Evolutionary conservation across 352 stramenopile genomes (phyloP).

Genomic region (Pythium apleroticum): DNA sequence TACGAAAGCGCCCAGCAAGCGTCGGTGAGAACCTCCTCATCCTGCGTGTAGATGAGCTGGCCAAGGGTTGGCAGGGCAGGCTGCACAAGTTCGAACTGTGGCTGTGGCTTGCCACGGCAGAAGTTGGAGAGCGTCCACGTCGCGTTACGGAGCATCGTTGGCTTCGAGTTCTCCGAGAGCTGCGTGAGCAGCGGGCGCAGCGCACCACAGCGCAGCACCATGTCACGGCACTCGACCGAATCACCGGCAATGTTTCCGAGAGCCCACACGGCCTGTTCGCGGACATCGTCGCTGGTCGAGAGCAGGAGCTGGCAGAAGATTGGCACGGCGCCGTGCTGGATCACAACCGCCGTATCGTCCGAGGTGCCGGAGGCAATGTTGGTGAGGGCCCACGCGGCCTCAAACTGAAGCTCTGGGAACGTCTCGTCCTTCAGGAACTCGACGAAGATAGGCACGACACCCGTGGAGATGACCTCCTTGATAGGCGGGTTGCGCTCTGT

Average conservation of each 20-base stretch:
- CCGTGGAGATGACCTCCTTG: slow-evolving; percentile 98
- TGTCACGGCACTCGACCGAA: slow-evolving; percentile 95
- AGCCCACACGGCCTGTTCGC: slow-evolving; percentile 96
- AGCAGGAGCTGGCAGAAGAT: slow-evolving; percentile 97
- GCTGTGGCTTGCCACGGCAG: slow-evolving; percentile 89
- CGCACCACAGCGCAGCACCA: slow-evolving; percentile 92
- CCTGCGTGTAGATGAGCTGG: slow-evolving; percentile 96
- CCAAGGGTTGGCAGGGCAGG: slow-evolving; percentile 94
- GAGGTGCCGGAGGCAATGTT: slow-evolving; percentile 99
- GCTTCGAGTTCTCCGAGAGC: slow-evolving; percentile 94
- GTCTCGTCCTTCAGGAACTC: slow-evolving; percentile 97
- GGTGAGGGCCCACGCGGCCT: slow-evolving; percentile 99
- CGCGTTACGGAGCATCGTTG: slow-evolving; percentile 97
- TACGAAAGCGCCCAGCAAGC: slow-evolving; percentile 99
- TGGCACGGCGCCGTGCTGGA: slow-evolving; percentile 95
- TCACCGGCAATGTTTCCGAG: slow-evolving; percentile 99
- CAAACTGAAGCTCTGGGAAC: slow-evolving; percentile 94
- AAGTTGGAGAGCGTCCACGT: slow-evolving; percentile 99
- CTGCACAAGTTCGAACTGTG: slow-evolving; percentile 82
- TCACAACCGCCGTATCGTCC: slow-evolving; percentile 97
- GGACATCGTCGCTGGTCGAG: slow-evolving; percentile 96
- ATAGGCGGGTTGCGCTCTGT: slow-evolving; percentile 98
- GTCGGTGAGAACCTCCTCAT: slow-evolving; percentile 99
- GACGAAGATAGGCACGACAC: slow-evolving; percentile 98
- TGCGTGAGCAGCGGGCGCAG: slow-evolving; percentile 95